phyloP scores from a whole-genome alignment of 2,329 filamentous ascomycete genomes.

The Cryphonectria japonica region DNA sequence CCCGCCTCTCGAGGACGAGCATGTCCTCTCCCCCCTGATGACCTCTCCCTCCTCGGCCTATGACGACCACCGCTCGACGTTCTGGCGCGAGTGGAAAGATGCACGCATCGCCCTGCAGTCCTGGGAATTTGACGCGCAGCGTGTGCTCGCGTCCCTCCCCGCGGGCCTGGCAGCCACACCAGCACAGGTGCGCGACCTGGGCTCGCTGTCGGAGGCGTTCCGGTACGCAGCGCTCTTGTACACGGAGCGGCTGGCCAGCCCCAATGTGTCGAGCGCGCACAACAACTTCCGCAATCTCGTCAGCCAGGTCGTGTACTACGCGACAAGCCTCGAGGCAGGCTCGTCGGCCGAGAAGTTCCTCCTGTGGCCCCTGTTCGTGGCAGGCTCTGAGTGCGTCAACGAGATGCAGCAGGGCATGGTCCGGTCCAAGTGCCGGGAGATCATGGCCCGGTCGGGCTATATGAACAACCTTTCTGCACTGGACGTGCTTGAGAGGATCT shows the following conservation, averaged over 20 bases:
- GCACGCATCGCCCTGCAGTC: conserved; percentile 75
- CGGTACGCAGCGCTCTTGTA: conserved; percentile 88
- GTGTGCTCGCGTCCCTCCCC: conserved; percentile 55
- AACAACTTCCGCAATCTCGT: conserved; percentile 84
- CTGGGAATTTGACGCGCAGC: conserved; percentile 73
- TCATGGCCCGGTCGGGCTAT: conserved; percentile 87
- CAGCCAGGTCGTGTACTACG: conserved; percentile 80
- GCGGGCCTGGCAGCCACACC: conserved; percentile 45
- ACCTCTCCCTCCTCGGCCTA: conserved; percentile 49
- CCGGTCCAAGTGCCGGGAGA: conserved; percentile 78
- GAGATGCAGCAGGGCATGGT: conserved; percentile 79
- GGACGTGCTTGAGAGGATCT: conserved; percentile 83
- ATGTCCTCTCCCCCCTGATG: conserved; percentile 49
- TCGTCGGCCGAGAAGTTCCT: conserved; percentile 83
- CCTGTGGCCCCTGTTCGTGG: conserved; percentile 90
- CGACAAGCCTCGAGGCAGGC: conserved; percentile 74
- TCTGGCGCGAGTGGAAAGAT: conserved; percentile 87
- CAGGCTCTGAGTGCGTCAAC: conserved; percentile 86
- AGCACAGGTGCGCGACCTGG: conserved; percentile 72
- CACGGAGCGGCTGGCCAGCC: conserved; percentile 83
- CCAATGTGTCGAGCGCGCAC: conserved; percentile 71
- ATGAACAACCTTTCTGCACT: conserved; percentile 90
- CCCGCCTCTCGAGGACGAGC: conserved; percentile 58
- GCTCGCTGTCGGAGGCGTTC: conserved; percentile 87
- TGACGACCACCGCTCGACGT: conserved; percentile 66